Base-by-base conservation (phyloP, 495 filamentous ascomycete genomes). In the Aspergillus ostianus region DNA sequence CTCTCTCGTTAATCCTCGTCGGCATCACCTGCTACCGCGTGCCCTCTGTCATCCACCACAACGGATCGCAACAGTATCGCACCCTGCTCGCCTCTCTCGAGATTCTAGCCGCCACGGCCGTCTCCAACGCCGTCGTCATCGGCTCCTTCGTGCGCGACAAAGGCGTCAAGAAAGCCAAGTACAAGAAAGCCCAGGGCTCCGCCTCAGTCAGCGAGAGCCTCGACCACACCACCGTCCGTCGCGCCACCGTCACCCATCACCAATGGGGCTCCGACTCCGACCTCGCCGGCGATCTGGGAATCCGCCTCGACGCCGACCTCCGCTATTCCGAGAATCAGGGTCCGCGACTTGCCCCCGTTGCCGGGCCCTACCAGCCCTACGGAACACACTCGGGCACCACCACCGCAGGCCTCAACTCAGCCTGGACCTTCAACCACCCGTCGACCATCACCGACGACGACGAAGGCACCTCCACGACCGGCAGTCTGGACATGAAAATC, bases 201-300 rank as follows among this genome's bases (percentile, higher is more conserved):
- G 73, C 78, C 26, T 80, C 76, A 18, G 81, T 80, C 48, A 79
- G 68, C 56, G 78, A 84, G 60, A 83, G 76, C 64, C 66, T 82
- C 44, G 83, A 84, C 20, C 67, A 77, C 47, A 75, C 78, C 47
- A 80, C 77, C 27, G 54, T 81, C 6, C 78, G 84, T 23, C 79
- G 78, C 48, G 67, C 77, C 29, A 78, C 75, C 5, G 65, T 82
- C 55, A 82, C 80, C n/a, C 76, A 83, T 20, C 74, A 82, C 51
- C 81, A 86, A 60, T 93, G 90, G 90, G 90, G 90, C 7, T 91
- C 87, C 62, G 91, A 95, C 67, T 88, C 89, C 50, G 90, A 93
- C 66, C 77, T 95, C 4, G 90, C 88, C 1, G 77, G 84, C 15
- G 89, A 85, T 64, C 46, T 92, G 32, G 90, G 91, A n/a, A 81